Conservation (phyloP, 2,329 filamentous ascomycete genomes). For the Ophiosphaerella narmari region DNA sequence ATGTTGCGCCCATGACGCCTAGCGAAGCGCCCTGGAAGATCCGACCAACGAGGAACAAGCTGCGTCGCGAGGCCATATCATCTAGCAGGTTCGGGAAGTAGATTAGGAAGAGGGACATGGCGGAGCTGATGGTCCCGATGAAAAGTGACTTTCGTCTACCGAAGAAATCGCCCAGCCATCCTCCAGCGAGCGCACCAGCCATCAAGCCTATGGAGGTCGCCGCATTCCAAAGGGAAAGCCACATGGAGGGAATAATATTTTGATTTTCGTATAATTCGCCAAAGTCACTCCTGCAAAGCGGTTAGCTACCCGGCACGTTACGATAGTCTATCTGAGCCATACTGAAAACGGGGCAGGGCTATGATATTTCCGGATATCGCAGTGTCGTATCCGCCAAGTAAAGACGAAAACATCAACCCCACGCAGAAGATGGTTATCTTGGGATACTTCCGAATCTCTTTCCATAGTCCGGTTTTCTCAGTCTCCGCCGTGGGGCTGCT, state of each 20-base stretch:
- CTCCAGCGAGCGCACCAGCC: slow-evolving; percentile 45
- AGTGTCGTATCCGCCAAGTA: not conserved
- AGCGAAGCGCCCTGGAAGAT: slow-evolving; percentile 49
- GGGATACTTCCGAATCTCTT: not conserved
- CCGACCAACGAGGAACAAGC: slow-evolving; percentile 50
- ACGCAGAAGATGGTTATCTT: not conserved
- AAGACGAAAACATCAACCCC: slow-evolving; percentile 1
- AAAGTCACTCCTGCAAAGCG: not conserved
- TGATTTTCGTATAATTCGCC: slow-evolving; percentile 4
- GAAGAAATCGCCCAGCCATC: slow-evolving; percentile 47
- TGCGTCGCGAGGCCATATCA: slow-evolving; percentile 27
- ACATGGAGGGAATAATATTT: slow-evolving; percentile 47
- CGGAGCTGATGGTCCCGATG: slow-evolving; percentile 44
- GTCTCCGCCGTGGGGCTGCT: not conserved
- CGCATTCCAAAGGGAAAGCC: slow-evolving; percentile 54
- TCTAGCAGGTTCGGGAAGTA: slow-evolving; percentile 41
- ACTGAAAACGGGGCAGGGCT: not conserved
- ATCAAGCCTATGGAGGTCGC: slow-evolving; percentile 46
- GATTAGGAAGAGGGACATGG: slow-evolving; percentile 44
- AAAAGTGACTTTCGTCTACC: slow-evolving; percentile 47
- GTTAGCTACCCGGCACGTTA: not conserved
- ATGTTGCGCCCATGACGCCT: slow-evolving; percentile 48
- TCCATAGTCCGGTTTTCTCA: not conserved
- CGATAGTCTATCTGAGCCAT: not conserved
- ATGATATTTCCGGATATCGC: slow-evolving; percentile 1